A percentile compares a stretch with the other conserved stretches of the same genome.
These are phyloP conservation scores for Xylaria venustula DNA, from an alignment of 495 filamentous ascomycete species.

Conservation along the genomic window DNA sequence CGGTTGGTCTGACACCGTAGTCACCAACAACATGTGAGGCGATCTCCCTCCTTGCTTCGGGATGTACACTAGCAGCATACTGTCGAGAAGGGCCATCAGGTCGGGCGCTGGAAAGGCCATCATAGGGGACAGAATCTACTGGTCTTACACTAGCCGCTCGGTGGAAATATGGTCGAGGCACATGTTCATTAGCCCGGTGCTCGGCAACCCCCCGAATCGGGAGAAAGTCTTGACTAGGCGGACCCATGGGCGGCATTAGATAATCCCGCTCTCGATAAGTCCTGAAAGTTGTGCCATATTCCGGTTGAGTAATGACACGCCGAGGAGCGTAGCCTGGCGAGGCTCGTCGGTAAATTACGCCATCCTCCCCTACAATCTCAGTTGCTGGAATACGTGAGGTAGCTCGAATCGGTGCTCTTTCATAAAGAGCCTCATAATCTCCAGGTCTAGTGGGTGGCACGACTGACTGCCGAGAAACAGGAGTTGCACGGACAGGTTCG, in stretches of 20 bases:
- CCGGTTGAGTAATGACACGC: conserved; percentile 54
- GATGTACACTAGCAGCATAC: conserved; percentile 40
- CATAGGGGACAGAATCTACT: conserved; percentile 42
- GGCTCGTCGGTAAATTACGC: conserved; percentile 43
- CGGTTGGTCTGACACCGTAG: conserved; percentile 41
- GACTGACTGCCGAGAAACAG: conserved; percentile 43
- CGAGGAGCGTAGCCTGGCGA: conserved; percentile 40
- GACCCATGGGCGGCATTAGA: conserved; percentile 39
- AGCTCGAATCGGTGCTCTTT: conserved; percentile 45
- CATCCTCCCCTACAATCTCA: conserved; percentile 47
- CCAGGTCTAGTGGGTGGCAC: conserved; percentile 37
- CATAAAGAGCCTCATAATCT: conserved; percentile 48
- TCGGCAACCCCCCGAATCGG: conserved; percentile 37
- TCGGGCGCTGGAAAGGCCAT: conserved; percentile 52
- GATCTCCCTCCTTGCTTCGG: conserved; percentile 38
- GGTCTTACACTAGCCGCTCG: conserved; percentile 60
- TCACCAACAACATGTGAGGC: conserved; percentile 35
- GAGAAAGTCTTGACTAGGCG: conserved; percentile 43
- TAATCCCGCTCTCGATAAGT: conserved; percentile 54
- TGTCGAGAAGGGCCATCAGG: conserved; percentile 45
- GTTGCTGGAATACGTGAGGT: conserved; percentile 51
- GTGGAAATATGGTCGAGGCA: conserved; percentile 53
- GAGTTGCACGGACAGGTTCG: conserved; percentile 52
- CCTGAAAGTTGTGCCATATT: conserved; percentile 46
- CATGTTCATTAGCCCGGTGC: conserved; percentile 34